Percentiles rank a stretch among this genome's conserved stretches.
Conservation (phyloP, 148 eudicot species). For the Nepenthes gracilis region DNA sequence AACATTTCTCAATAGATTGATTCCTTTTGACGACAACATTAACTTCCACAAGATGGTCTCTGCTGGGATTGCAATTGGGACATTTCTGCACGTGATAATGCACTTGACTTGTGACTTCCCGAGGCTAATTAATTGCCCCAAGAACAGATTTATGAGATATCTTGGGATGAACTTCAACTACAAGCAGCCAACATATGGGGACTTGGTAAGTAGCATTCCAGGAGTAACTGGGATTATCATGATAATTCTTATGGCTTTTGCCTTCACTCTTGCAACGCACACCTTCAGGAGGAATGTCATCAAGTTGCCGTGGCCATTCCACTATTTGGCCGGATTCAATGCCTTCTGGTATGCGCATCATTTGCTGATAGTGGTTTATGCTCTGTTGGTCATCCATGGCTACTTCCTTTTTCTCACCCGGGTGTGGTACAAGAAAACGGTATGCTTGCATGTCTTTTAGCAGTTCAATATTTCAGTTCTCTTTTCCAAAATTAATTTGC, state of each 20-base stretch:
- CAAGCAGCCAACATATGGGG: constrained; percentile 51
- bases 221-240: constrained; percentile 70
- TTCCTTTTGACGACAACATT: constrained; percentile 91
- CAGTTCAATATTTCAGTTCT: neutral
- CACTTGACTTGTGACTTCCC: constrained; percentile 61
- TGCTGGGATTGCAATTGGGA: constrained; percentile 41
- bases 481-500: too few relatives aligned
- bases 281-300: constrained; percentile 80
- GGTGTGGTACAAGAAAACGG: constrained; percentile 61
- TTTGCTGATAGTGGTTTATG: constrained; percentile 53
- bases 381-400: constrained; percentile 65
- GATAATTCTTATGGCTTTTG: constrained; percentile 56
- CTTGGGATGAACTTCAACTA: constrained; percentile 43
- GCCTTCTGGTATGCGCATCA: constrained; percentile 97
- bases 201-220: constrained; percentile 30
- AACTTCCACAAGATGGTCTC: constrained; percentile 87
- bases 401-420: constrained; percentile 50
- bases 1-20: constrained; percentile 41
- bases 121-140: constrained; percentile 31
- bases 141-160: constrained; percentile 20
- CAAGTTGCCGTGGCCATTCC: constrained; percentile 64
- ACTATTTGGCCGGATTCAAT: constrained; percentile 77
- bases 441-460: neutral
- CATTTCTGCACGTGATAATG: constrained; percentile 38
- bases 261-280: constrained; percentile 72